These are phyloP conservation scores for Nitzschia sp. DNA, from an alignment of 108 stramenopile species.

Conservation along the genomic window DNA sequence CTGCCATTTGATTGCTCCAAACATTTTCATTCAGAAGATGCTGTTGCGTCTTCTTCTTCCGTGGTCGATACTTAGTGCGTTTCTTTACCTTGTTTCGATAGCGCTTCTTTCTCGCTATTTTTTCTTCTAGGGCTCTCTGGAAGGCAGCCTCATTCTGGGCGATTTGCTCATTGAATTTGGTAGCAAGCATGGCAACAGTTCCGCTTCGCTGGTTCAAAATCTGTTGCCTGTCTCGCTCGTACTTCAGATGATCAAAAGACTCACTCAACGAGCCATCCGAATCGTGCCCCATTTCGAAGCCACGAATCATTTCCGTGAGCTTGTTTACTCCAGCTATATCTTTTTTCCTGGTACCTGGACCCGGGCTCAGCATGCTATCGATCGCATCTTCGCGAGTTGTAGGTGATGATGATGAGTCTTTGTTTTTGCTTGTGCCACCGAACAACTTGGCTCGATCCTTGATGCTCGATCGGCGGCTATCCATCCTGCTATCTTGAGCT, in stretches of 20 bases:
- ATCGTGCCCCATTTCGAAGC: slow-evolving; percentile 18
- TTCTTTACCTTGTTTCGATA: slow-evolving; percentile 13
- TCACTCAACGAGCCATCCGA: slow-evolving; percentile 9
- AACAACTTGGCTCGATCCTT: slow-evolving; percentile 2
- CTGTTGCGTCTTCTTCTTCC: slow-evolving; percentile 19
- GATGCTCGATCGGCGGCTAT: neutral
- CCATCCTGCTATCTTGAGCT: too few species aligned
- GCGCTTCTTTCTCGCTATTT: slow-evolving; percentile 12
- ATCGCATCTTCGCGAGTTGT: neutral
- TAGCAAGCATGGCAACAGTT: slow-evolving; percentile 1
- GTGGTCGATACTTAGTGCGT: neutral
- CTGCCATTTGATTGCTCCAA: slow-evolving; percentile 19
- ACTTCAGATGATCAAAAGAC: slow-evolving; percentile 1
- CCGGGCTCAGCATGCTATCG: neutral
- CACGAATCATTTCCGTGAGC: neutral
- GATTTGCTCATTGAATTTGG: slow-evolving; percentile 27
- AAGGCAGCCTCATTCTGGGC: slow-evolving; percentile 4
- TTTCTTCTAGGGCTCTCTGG: slow-evolving; percentile 1
- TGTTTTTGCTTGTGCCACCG: neutral
- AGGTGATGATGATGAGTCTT: too few species aligned
- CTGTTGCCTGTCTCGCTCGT: slow-evolving; percentile 2
- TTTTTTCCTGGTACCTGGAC: neutral
- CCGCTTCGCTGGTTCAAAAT: slow-evolving; percentile 10
- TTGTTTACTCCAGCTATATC: neutral
- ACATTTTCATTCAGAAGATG: slow-evolving; percentile 1